A percentile compares a stretch with the other conserved stretches of the same genome.
Conservation (phyloP, 1,284 basidiomycete genomes). For the Tilletia walkeri region DNA sequence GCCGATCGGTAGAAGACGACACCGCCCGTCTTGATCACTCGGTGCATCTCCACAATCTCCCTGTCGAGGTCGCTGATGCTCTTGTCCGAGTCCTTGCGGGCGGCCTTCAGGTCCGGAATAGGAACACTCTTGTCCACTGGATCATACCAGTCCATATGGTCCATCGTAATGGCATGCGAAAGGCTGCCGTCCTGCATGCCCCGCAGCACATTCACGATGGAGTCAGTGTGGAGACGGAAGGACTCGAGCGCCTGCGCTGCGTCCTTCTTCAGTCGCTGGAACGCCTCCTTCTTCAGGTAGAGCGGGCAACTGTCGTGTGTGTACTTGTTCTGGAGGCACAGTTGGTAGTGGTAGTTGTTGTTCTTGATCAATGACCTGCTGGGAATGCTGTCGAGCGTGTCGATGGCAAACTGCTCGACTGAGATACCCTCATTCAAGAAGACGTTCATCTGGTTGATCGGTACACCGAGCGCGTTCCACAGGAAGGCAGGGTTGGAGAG, state of each 20-base stretch:
- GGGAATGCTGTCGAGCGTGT: slow-evolving; percentile 53
- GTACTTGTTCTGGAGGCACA: slow-evolving; percentile 67
- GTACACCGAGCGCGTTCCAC: slow-evolving; percentile 80
- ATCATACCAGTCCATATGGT: slow-evolving; percentile 67
- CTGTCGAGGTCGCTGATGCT: slow-evolving; percentile 63
- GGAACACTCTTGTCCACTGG: neutral
- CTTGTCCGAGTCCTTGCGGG: slow-evolving; percentile 56
- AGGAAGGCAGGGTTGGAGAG: slow-evolving; percentile 64
- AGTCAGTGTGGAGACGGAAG: slow-evolving; percentile 75
- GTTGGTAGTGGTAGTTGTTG: slow-evolving; percentile 57
- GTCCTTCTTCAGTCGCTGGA: slow-evolving; percentile 64
- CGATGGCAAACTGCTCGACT: slow-evolving; percentile 53
- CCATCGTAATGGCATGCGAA: slow-evolving; percentile 67
- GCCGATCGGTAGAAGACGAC: slow-evolving; percentile 72
- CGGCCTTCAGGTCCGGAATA: slow-evolving; percentile 28
- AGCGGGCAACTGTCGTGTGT: slow-evolving; percentile 69
- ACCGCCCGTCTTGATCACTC: slow-evolving; percentile 67
- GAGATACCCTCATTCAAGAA: slow-evolving; percentile 66
- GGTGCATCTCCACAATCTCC: slow-evolving; percentile 66
- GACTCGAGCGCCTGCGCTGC: slow-evolving; percentile 63
- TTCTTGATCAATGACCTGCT: slow-evolving; percentile 42
- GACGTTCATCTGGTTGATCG: slow-evolving; percentile 71
- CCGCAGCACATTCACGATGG: slow-evolving; percentile 68
- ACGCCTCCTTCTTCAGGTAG: slow-evolving; percentile 71
- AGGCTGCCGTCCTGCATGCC: slow-evolving; percentile 47